phyloP scores from a whole-genome alignment of 176 grass and related monocot species.

The Canna indica region DNA sequence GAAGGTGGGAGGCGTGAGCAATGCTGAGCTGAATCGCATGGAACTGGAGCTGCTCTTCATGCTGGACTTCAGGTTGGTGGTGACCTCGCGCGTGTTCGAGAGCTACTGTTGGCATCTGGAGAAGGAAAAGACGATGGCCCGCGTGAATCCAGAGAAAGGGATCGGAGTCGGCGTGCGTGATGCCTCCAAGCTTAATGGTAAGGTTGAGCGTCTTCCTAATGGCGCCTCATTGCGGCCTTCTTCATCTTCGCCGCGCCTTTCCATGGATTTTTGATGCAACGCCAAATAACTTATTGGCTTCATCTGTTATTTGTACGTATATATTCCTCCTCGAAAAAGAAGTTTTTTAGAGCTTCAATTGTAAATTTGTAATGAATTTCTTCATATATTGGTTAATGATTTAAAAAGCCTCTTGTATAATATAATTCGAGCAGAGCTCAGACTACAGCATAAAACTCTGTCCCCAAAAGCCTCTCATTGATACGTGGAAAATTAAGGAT shows the following conservation, averaged over 20 bases:
- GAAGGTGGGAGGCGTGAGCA: slow-evolving; percentile 79
- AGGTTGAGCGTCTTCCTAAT: not conserved
- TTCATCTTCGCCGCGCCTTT: not conserved
- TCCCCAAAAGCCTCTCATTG: no score
- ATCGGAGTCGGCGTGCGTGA: no score
- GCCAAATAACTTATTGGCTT: no score
- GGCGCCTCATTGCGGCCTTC: not conserved
- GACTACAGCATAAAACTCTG: no score
- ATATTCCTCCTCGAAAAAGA: no score
- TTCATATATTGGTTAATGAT: no score
- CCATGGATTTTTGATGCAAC: not conserved
- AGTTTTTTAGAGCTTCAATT: no score
- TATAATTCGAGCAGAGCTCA: no score
- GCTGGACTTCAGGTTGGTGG: slow-evolving; percentile 52
- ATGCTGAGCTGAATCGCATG: slow-evolving; percentile 72
- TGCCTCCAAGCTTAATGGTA: not conserved
- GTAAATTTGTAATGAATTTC: no score
- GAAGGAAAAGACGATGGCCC: slow-evolving; percentile 24
- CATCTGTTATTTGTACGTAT: no score
- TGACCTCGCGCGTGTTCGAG: slow-evolving; percentile 39
- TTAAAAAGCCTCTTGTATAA: no score
- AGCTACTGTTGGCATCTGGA: slow-evolving; percentile 57
- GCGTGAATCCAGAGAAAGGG: not conserved
- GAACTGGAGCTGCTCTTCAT: slow-evolving; percentile 75
- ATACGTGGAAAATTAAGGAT: no score